Evolutionary conservation across 2,329 filamentous ascomycete species (phyloP), one percentile per base, ranked within the genome.

Genomic region (Corinectria fuckeliana): DNA sequence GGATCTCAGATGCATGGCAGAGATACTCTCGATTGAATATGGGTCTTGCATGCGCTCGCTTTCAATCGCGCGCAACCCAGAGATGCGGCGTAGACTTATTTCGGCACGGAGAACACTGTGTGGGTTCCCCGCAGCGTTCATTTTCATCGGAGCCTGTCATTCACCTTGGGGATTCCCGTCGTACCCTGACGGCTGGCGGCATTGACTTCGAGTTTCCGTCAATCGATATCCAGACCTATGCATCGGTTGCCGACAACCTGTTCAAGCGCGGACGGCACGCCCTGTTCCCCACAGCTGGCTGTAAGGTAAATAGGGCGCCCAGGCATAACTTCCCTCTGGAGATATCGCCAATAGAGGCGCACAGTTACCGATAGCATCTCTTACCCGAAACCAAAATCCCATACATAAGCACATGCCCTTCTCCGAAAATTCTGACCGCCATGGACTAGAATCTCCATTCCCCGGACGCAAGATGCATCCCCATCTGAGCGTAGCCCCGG

Each of bases 391-490:
- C 42, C 20, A n/a, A 9, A 18, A 5, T 28, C 3, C 8, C 16
- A 45, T 8, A 34, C 14, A 23, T 7, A 48, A 34, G 8, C 41
- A 52, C 25, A 13, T 21, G 20, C 21, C n/a, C 20, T 44, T 25
- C 25, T 44, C 21, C 26, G n/a, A 49, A 30, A 49, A 38, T 16
- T 28, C n/a, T 39, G 28, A 57, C 56, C 42, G 39, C 34, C 32
- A 18, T 39, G 32, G 21, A n/a, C 52, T 41, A 23, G 50, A 58
- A 51, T 48, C 20, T 34, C 54, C 41, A 25, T 49, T 32, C 56
- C 56, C 51, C 45, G 39, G 50, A 48, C 51, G 26, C 53, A 48
- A 47, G 21, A 41, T 52, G 60, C 56, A 58, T 41, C 36, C 39
- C 47, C 25, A 52, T 61, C 50, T 44, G 39, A 26, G 34, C 2